Percentiles rank a stretch among this genome's conserved stretches.
Conservation (phyloP, 139 green algal genomes). For the Limnomonas spitsbergensis region DNA sequence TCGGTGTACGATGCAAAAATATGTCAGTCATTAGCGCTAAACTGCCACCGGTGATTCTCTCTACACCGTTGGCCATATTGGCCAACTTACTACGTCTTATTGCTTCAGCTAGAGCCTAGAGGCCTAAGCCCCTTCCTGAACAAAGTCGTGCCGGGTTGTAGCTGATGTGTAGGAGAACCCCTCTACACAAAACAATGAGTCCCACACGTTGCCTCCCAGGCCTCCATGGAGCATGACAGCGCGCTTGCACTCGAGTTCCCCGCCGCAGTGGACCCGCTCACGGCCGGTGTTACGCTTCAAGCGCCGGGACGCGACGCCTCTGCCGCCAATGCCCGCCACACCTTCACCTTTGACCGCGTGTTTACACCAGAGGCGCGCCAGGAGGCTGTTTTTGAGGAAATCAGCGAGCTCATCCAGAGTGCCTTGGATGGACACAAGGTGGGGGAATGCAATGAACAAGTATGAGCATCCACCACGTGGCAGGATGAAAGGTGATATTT, state of each 20-base stretch:
- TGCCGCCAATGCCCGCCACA: conserved; percentile 30
- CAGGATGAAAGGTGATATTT: conserved; percentile 66
- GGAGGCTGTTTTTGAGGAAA: conserved; percentile 84
- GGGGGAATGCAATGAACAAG: conserved; percentile 17
- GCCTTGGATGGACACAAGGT: conserved; percentile 91
- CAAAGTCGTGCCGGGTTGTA: too few species aligned
- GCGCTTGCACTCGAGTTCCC: conserved; percentile 30
- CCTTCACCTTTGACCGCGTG: conserved; percentile 70
- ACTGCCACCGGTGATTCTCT: too few species aligned
- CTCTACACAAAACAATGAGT: too few species aligned
- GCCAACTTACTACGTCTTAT: too few species aligned
- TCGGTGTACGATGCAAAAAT: too few species aligned
- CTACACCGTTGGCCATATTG: too few species aligned
- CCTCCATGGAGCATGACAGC: conserved; percentile 21
- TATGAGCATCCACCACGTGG: too few species aligned
- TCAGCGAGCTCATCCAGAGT: conserved; percentile 80
- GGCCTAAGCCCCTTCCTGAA: too few species aligned
- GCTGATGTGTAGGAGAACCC: too few species aligned
- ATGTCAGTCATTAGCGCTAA: too few species aligned
- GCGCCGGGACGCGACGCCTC: neutral
- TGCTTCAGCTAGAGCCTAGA: too few species aligned
- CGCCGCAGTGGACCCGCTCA: conserved; percentile 41
- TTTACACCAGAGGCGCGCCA: conserved; percentile 72
- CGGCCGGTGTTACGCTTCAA: neutral
- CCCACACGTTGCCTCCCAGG: too few species aligned